Conservation (phyloP, 306 rosid species). For the Quercus suber region DNA sequence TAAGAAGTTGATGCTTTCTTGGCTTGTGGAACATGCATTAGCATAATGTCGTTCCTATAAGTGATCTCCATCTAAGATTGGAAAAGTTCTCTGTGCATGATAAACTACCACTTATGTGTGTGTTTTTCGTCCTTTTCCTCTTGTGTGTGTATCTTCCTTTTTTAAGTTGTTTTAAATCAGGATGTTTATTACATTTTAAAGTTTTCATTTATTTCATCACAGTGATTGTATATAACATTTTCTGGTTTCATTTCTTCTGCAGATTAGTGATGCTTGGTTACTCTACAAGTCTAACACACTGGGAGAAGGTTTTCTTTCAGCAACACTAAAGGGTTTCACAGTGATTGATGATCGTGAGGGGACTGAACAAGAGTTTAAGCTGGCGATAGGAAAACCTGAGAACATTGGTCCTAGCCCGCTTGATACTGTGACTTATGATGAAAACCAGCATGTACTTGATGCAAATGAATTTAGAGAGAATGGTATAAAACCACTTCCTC, state of each 20-base stretch:
- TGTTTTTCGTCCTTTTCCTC: too few relatives aligned
- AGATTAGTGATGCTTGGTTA: constrained; percentile 87
- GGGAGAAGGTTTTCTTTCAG: constrained; percentile 86
- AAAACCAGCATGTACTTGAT: constrained; percentile 33
- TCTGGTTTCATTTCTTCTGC: constrained; percentile 25
- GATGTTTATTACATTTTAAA: too few relatives aligned
- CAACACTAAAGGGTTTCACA: constrained; percentile 78
- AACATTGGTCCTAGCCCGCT: constrained; percentile 41
- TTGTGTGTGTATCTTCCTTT: too few relatives aligned
- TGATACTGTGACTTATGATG: constrained; percentile 28
- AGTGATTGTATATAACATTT: not conserved
- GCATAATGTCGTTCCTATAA: too few relatives aligned
- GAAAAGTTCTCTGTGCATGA: too few relatives aligned
- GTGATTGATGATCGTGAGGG: constrained; percentile 96
- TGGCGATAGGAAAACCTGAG: constrained; percentile 81
- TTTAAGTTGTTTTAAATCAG: too few relatives aligned
- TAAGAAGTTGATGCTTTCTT: too few relatives aligned
- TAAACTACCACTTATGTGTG: too few relatives aligned
- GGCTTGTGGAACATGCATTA: too few relatives aligned
- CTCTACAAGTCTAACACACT: constrained; percentile 72
- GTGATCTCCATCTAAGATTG: too few relatives aligned
- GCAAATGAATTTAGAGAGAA: constrained; percentile 31
- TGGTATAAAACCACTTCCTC: constrained; percentile 41
- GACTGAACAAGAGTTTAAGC: constrained; percentile 72
- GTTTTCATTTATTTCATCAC: not conserved